Conservation (phyloP, 257 asterid species). For the Penstemon davidsonii region DNA sequence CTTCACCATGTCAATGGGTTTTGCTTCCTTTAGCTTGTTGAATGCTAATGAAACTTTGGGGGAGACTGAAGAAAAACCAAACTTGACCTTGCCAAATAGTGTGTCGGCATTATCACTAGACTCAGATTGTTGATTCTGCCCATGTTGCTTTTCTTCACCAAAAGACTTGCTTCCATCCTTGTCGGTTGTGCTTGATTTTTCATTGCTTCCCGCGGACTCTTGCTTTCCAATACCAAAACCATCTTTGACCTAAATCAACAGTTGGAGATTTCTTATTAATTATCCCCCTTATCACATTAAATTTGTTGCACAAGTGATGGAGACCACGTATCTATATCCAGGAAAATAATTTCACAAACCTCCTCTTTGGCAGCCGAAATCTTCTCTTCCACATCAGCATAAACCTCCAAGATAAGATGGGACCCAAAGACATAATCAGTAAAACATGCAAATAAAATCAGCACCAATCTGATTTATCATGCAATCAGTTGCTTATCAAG, state of each 20-base stretch:
- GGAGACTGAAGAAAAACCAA: slow-evolving; percentile 57
- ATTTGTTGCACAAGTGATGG: not conserved
- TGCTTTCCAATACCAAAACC: slow-evolving; percentile 68
- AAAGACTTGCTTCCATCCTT: slow-evolving; percentile 42
- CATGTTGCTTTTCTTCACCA: slow-evolving; percentile 61
- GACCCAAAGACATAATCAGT: slow-evolving; percentile 21
- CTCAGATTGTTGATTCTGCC: slow-evolving; percentile 61
- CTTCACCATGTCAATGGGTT: slow-evolving; percentile 76
- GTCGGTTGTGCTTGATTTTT: slow-evolving; percentile 36
- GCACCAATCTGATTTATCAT: slow-evolving; percentile 17
- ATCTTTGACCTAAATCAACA: slow-evolving; percentile 65
- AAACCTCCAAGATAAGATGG: slow-evolving; percentile 53
- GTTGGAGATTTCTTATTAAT: slow-evolving; percentile 9
- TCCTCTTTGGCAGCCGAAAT: slow-evolving; percentile 81
- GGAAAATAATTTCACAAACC: slow-evolving; percentile 48
- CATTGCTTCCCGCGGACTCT: slow-evolving; percentile 48
- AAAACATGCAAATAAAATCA: slow-evolving; percentile 22
- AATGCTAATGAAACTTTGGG: slow-evolving; percentile 63
- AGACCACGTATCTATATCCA: not conserved
- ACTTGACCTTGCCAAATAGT: slow-evolving; percentile 63
- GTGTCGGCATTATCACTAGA: slow-evolving; percentile 51
- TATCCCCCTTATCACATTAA: not conserved
- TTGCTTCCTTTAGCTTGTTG: slow-evolving; percentile 75
- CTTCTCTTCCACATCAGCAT: slow-evolving; percentile 74
- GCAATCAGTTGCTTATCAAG: slow-evolving; percentile 5